Evolutionary conservation across 1,139 yeast genomes (phyloP).

Genomic region (Nakaseomyces delphensis): DNA sequence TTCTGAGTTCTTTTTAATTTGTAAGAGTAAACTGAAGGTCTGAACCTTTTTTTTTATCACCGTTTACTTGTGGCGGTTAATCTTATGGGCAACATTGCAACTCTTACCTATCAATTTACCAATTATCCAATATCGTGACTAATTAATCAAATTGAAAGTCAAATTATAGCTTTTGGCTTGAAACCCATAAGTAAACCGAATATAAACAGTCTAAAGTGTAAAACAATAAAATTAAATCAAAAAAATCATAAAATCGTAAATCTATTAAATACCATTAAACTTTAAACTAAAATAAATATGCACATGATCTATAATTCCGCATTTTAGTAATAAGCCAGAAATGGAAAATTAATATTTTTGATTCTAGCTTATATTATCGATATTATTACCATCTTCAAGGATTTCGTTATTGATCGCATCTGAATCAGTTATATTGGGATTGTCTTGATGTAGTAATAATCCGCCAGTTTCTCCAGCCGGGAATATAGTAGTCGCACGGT

Average conservation of each 20-base stretch:
- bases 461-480: constrained; percentile 6
- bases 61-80: no score
- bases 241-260: neutral
- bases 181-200: no score
- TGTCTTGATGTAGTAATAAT: constrained; percentile 1
- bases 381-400: neutral
- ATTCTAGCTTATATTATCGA: neutral
- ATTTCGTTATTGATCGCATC: constrained; percentile 7
- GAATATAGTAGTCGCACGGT: constrained; percentile 5
- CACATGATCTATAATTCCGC: constrained; percentile 1
- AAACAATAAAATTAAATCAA: no score
- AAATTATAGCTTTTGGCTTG: no score
- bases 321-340: neutral
- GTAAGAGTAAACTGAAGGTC: no score
- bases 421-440: constrained; percentile 7
- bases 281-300: neutral
- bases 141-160: no score
- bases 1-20: no score
- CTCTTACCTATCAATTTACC: no score
- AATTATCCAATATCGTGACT: no score
- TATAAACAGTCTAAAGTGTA: no score
- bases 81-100: no score
- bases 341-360: neutral
- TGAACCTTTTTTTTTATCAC: no score
- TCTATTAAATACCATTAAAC: neutral